Conservation (phyloP, 306 rosid genomes). For the Mucuna pruriens region DNA sequence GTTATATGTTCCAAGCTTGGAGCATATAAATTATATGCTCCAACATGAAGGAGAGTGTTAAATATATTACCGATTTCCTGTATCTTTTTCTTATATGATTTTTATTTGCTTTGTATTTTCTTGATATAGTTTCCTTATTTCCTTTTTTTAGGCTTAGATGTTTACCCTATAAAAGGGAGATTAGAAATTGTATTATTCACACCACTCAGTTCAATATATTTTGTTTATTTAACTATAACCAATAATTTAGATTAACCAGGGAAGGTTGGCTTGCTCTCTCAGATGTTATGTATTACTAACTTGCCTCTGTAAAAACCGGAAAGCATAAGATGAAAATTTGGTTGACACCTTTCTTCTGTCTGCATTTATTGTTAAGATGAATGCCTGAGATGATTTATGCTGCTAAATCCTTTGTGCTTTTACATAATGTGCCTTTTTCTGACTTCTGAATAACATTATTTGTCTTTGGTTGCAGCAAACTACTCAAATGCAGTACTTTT, state of each 20-base stretch:
- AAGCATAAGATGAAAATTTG: neutral
- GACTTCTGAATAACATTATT: conserved; percentile 30
- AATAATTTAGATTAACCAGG: neutral
- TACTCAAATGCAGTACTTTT: conserved; percentile 56
- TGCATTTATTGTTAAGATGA: conserved; percentile 24
- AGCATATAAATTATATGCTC: too few relatives aligned
- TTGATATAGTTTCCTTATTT: too few relatives aligned
- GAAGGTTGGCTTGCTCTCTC: conserved; percentile 10
- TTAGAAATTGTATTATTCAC: too few relatives aligned
- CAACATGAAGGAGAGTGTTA: too few relatives aligned
- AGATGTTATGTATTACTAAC: neutral
- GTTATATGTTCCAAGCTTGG: too few relatives aligned
- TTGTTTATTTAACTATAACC: too few relatives aligned
- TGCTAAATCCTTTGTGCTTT: conserved; percentile 19
- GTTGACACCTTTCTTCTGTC: neutral
- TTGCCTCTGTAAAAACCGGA: conserved; percentile 14
- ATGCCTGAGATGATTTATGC: neutral
- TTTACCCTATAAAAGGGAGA: too few relatives aligned
- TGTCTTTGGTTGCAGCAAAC: conserved; percentile 55
- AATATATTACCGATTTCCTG: too few relatives aligned
- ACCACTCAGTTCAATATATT: too few relatives aligned
- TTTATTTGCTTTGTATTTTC: too few relatives aligned
- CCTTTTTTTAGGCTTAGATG: too few relatives aligned
- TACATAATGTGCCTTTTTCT: neutral
- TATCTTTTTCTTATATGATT: too few relatives aligned